Evolutionary conservation across 2,329 filamentous ascomycete species (phyloP), one percentile per base, ranked within the genome.

Genomic region (Fusarium verrucosum): DNA sequence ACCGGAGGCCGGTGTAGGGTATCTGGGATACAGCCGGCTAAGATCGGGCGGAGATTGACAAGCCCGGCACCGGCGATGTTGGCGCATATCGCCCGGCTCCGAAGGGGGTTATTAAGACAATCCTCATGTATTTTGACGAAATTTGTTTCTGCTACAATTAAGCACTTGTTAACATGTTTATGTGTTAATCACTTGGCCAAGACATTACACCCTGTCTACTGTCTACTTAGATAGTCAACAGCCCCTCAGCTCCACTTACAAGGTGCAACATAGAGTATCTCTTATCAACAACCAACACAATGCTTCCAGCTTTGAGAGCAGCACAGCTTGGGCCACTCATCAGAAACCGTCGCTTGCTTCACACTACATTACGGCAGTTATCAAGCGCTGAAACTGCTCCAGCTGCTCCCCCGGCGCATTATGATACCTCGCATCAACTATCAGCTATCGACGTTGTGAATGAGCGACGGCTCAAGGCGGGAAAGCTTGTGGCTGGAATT

Each of bases 401-500:
- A 2, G 62, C 62, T 42, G 67, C 68, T 28, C 59, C 58, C 10
- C 61, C 67, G 10, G 72, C 74, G 4, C 65, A 62, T 23, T 71
- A 68, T 50, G 64, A 69, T 16, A 71, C 59, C 30, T 59, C 66
- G 1, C 59, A 66, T 23, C 55, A 62, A 7, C 59, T 71, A 10
- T 72, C 74, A 4, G 66, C 71, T 14, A 70, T 77, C 22, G 68
- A 73, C 7, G 72, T 72, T 5, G 70, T 78, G 19, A 62, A 72
- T 25, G 73, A 72, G 7, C 70, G 76, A 50, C 86, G 94, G 44
- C 85, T 84, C 61, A 91, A 90, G 71, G 85, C 87, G n/a, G 90
- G 89, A 4, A 88, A 86, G 71, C 81, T 95, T 35, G 82, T 91
- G 63, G 91, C 89, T 17, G 90, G 90, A 33, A 85, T 92, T 42